A percentile compares a stretch with the other conserved stretches of the same genome.
phyloP scores from a whole-genome alignment of 306 rosid genomes.

The Pyrus communis region DNA sequence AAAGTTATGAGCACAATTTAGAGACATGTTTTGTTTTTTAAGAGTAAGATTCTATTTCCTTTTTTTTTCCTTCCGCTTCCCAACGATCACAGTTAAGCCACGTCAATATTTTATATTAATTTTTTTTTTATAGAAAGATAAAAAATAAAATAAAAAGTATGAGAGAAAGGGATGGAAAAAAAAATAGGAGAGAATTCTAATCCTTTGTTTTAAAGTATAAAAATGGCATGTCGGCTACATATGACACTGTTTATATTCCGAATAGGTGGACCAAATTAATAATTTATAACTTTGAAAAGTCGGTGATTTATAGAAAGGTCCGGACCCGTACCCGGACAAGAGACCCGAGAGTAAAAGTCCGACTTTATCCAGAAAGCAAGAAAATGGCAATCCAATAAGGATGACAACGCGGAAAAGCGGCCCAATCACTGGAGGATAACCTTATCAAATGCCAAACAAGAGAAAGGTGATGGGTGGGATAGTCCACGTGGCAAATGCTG shows the following conservation, averaged over 20 bases:
- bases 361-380: not conserved
- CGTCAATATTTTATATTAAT: no score
- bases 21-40: no score
- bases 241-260: no score
- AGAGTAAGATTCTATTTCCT: no score
- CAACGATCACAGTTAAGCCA: no score
- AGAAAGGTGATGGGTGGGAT: not conserved
- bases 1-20: no score
- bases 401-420: constrained; percentile 20
- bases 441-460: constrained; percentile 26
- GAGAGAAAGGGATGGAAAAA: accelerated
- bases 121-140: no score
- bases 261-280: not conserved
- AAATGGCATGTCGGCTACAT: no score
- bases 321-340: not conserved
- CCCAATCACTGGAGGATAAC: constrained; percentile 52
- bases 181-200: no score
- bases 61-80: no score
- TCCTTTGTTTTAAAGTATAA: no score
- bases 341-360: not conserved
- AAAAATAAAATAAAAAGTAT: no score
- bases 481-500: not conserved
- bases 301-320: not conserved
- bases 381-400: constrained; percentile 22
- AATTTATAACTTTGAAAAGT: not conserved